Base-by-base conservation (phyloP, 768 basidiomycete genomes). In the Strobilomyces dryophilus region DNA sequence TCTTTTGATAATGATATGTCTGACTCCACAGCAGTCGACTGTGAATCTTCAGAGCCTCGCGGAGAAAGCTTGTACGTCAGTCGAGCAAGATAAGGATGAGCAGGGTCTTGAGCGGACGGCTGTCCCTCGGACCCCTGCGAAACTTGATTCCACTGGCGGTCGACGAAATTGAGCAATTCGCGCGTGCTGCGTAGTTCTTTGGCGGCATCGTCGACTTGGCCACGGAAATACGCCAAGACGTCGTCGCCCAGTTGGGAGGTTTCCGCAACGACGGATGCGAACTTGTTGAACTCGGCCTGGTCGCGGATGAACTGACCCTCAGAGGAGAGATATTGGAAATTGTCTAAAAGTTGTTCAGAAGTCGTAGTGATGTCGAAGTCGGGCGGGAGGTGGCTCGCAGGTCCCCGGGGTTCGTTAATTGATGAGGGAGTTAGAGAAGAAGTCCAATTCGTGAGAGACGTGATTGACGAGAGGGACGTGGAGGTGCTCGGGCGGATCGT, bases 1-100 rank as follows among this genome's bases (percentile, higher is more conserved):
- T 45, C 56, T 46, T 66, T 68, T 12, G 48, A 20, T 1, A 52
- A 32, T 6, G 31, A 40, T 7, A 24, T 35, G 48, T 63, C 61
- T 40, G 60, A 36, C 20, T 57, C 60, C 24, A 85, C 81, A 17
- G 75, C 75, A 0, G 85, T 87, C 21, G 63, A 62, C 49, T 82
- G 78, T 1, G 86, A 87, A 64, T 86, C 84, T 61, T 80, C 79
- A n/a, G 86, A 87, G 45, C 80, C 84, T 49, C 83, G 76, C 14
- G 79, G 74, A 1, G 67, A 66, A n/a, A 73, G 71, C 37, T 75
- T 73, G 37, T 65, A 59, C 48, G 51, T 49, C 52, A 62, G 37
- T 21, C 34, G 52, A 31, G 45, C 44, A 36, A 66, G 45, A 32
- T 35, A 53, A 46, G 55, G 49, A 20, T 32, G 41, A 15, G 26